These are phyloP conservation scores for Malus hybrid DNA, from an alignment of 331 rosid species.

Conservation along the genomic window DNA sequence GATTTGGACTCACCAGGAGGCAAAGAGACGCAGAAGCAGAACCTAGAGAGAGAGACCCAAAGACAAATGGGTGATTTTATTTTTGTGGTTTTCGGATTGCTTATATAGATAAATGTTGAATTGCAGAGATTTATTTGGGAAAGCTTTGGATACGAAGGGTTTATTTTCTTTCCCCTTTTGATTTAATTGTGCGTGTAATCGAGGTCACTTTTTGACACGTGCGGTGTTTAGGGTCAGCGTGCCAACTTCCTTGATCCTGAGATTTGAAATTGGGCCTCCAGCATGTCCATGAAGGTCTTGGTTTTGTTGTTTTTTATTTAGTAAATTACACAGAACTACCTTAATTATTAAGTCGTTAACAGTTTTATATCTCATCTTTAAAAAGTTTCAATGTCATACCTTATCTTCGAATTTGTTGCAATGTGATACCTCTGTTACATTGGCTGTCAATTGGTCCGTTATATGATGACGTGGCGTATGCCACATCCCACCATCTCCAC, in stretches of 20 bases:
- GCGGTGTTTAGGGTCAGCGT: neutral
- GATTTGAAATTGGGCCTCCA: neutral
- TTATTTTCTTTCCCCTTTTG: neutral
- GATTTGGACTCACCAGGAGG: conserved; percentile 11
- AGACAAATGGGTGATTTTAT: neutral
- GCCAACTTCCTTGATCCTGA: neutral
- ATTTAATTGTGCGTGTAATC: neutral
- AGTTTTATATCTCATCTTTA: no score
- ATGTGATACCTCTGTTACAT: no score
- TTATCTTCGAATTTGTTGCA: no score
- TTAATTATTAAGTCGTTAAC: no score
- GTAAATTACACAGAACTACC: no score
- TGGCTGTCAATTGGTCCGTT: no score
- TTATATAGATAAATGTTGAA: neutral
- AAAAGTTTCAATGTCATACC: no score
- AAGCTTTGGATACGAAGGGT: conserved; percentile 5
- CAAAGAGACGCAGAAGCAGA: neutral
- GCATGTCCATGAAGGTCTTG: neutral
- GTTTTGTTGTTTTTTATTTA: neutral
- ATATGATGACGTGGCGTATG: no score
- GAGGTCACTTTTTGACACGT: neutral
- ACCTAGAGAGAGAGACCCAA: neutral
- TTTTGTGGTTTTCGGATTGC: neutral
- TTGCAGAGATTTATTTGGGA: neutral
- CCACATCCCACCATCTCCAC: no score